Evolutionary conservation across 2,329 filamentous ascomycete species (phyloP).

Genomic region (Aplosporella prunicola): DNA sequence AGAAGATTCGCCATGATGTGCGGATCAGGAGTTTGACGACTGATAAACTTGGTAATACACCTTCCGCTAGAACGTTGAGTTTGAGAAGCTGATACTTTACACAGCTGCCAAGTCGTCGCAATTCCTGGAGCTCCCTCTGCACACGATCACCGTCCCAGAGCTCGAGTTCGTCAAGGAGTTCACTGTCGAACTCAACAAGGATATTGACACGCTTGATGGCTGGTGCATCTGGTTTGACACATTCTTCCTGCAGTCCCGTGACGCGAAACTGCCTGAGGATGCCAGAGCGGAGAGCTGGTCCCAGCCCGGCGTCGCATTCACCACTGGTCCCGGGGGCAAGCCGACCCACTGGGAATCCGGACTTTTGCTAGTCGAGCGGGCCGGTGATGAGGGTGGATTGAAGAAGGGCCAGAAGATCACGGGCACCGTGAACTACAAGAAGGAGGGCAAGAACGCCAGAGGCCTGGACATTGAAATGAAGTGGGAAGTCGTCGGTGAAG

Average conservation of each 20-base stretch:
- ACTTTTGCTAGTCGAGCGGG: constrained; percentile 58
- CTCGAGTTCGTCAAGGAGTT: constrained; percentile 66
- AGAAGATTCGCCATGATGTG: constrained; percentile 67
- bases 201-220: constrained; percentile 66
- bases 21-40: constrained; percentile 21
- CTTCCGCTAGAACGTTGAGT: constrained; percentile 25
- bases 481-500: constrained; percentile 25
- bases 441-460: constrained; percentile 40
- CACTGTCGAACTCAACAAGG: constrained; percentile 49
- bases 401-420: constrained; percentile 50
- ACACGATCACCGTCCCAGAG: constrained; percentile 61
- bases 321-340: constrained; percentile 67
- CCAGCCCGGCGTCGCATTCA: constrained; percentile 60
- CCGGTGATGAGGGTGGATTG: constrained; percentile 37
- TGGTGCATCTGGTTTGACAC: constrained; percentile 92
- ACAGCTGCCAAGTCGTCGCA: constrained; percentile 45
- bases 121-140: constrained; percentile 69
- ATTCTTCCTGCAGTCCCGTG: constrained; percentile 64
- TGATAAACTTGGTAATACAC: constrained; percentile 40
- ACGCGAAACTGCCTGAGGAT: constrained; percentile 36
- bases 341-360: constrained; percentile 90
- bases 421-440: constrained; percentile 62
- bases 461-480: constrained; percentile 31
- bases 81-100: constrained; percentile 16
- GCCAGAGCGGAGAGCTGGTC: constrained; percentile 54